These are phyloP conservation scores for Lathyrus aphaca DNA, from an alignment of 306 rosid species.

Conservation along the genomic window DNA sequence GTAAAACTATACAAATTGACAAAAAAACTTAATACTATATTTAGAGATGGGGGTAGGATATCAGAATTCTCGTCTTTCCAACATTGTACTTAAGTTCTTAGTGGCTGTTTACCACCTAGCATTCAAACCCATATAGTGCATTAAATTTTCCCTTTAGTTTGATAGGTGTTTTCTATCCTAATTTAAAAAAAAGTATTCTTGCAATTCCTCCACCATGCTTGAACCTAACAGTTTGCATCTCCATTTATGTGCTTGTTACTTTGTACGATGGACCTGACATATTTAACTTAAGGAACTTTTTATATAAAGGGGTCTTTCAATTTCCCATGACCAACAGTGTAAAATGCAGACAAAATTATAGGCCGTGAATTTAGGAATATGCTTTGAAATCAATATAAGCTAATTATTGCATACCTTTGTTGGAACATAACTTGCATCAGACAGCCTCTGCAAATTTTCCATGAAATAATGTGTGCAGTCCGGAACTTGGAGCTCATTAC, in stretches of 20 bases:
- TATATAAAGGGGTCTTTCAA: not conserved
- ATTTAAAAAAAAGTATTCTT: not conserved
- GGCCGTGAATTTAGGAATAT: constrained; percentile 1
- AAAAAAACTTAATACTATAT: too few species aligned
- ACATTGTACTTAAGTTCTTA: not conserved
- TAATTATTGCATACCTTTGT: constrained; percentile 68
- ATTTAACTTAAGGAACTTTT: not conserved
- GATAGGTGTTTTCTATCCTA: not conserved
- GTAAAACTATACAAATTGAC: too few species aligned
- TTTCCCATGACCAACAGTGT: constrained; percentile 7
- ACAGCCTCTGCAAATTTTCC: constrained; percentile 85
- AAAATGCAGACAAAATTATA: constrained; percentile 13
- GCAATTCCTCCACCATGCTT: not conserved
- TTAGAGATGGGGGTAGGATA: not conserved
- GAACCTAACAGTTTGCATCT: not conserved
- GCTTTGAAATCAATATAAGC: constrained; percentile 4
- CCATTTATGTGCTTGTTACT: not conserved
- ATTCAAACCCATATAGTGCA: not conserved
- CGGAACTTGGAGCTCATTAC: constrained; percentile 96
- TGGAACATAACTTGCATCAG: constrained; percentile 81
- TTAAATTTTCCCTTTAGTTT: not conserved
- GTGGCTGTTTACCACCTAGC: not conserved
- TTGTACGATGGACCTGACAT: not conserved
- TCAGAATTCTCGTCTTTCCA: constrained; percentile 1
- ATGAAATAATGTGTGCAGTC: constrained; percentile 92